Evolutionary conservation across 2,329 filamentous ascomycete species (phyloP).

Genomic region (Corinectria fuckeliana): DNA sequence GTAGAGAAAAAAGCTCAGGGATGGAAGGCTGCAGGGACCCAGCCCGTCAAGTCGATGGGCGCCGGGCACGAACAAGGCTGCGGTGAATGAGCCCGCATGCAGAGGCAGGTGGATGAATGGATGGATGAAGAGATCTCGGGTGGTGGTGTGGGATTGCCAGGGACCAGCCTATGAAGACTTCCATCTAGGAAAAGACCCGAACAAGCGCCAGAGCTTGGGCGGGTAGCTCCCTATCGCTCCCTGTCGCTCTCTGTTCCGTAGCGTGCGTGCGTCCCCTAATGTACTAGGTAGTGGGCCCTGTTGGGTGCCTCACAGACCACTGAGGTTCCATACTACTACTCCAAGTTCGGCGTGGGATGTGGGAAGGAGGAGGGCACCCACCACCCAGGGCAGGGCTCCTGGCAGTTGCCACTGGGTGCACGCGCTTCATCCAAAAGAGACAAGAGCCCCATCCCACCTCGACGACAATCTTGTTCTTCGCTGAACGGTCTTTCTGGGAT

Average conservation of each 20-base stretch:
- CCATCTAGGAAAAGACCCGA: background rate
- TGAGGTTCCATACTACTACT: constrained; percentile 30
- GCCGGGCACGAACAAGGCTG: too few species aligned
- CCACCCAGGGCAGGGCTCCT: background rate
- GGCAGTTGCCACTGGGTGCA: background rate
- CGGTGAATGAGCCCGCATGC: too few species aligned
- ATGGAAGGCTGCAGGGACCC: too few species aligned
- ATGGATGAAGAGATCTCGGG: background rate
- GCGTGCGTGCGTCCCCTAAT: constrained; percentile 16
- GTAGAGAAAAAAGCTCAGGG: too few species aligned
- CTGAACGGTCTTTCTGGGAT: background rate
- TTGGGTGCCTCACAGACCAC: constrained; percentile 34
- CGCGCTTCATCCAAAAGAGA: background rate
- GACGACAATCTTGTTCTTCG: constrained; percentile 5
- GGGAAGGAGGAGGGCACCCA: constrained; percentile 3
- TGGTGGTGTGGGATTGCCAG: background rate
- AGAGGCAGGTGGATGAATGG: too few species aligned
- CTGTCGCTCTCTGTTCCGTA: constrained; percentile 3
- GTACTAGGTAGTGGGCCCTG: too few species aligned
- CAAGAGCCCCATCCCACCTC: constrained; percentile 8
- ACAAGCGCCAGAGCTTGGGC: background rate
- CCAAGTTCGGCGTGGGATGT: constrained; percentile 26
- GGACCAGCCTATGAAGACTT: background rate
- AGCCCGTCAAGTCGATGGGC: too few species aligned
- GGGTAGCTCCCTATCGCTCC: constrained; percentile 1